Percentiles rank a stretch among this genome's conserved stretches.
Evolutionary conservation across 805 yeast genomes (phyloP).

Genomic region (Saccharomycopsis guyanensis): DNA sequence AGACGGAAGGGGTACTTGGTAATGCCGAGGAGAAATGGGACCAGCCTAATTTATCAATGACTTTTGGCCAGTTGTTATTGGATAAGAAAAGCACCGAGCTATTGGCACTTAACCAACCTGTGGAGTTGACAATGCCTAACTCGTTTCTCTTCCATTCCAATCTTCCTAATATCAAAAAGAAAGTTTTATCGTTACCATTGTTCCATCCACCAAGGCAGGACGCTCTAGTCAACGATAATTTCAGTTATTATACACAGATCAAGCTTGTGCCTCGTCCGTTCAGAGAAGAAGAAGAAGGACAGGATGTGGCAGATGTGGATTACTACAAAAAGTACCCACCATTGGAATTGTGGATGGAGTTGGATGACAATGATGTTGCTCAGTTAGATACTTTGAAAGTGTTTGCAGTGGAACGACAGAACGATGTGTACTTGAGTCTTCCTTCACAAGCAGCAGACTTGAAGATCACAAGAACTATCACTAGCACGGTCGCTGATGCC

Average conservation of each 20-base stretch:
- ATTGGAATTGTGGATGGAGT: constrained; percentile 43
- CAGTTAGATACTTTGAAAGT: constrained; percentile 33
- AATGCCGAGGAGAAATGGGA: constrained; percentile 23
- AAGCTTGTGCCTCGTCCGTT: constrained; percentile 36
- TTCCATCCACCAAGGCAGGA: constrained; percentile 9
- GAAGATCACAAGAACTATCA: constrained; percentile 32
- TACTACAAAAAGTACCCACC: constrained; percentile 36
- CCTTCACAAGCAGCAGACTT: constrained; percentile 37
- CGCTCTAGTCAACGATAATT: constrained; percentile 21
- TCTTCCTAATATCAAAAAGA: constrained; percentile 30
- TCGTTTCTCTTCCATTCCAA: constrained; percentile 29
- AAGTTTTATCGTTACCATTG: constrained; percentile 29
- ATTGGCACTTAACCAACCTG: background rate
- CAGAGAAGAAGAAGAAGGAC: constrained; percentile 1
- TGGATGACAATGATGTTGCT: constrained; percentile 29
- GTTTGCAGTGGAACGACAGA: constrained; percentile 39
- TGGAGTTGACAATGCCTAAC: background rate
- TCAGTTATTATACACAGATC: constrained; percentile 32
- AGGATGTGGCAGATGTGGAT: constrained; percentile 4
- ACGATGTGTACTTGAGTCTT: constrained; percentile 32
- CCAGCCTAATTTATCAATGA: constrained; percentile 30
- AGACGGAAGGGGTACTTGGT: constrained; percentile 1
- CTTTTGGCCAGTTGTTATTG: constrained; percentile 35
- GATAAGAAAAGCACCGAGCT: constrained; percentile 15
- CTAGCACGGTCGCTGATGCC: constrained; percentile 29